Base-by-base conservation (phyloP, 2,329 filamentous ascomycete species). In the Amesomyces nigricolor region DNA sequence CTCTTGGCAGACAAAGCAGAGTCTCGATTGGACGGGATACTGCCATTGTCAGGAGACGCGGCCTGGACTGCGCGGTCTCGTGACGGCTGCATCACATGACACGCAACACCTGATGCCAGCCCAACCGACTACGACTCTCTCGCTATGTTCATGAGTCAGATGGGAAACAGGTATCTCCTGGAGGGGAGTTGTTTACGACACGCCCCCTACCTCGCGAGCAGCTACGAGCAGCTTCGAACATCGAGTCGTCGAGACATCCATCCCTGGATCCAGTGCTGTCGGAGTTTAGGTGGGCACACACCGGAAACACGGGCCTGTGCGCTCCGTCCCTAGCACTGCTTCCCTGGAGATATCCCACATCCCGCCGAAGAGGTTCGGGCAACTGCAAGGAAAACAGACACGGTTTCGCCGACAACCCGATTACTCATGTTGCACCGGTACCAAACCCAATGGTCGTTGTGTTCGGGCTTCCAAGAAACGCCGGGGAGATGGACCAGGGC, bases 41-140 rank as follows among this genome's bases (percentile, higher is more conserved):
- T 22, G 40, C 39, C 26, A 5, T 22, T 32, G 17, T 48, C 30
- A 39, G 14, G 32, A n/a, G 30, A 38, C 46, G 46, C 10, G 16
- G 32, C n/a, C n/a, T 6, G 32, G 13, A 35, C 9, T 35, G 4
- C 8, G 4, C 16, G 10, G 40, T 50, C 47, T 46, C 51, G 47
- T 57, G 51, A 51, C 17, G 2, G 17, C 13, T 17, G 13, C 39
- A 54, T 57, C 55, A 57, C 51, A 54, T 57, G 55, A 57, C 17
- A 26, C 17, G n/a, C 26, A 32, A n/a, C 55, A 51, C 35, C 46
- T 57, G 55, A 57, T 32, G 22, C 11, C n/a, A 29, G 11, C 40
- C 35, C 14, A 53, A 32, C 32, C 43, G 51, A 29, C 10, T 32
- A 17, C 26, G 13, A 17, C 22, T 10, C 38, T n/a, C 30, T 4